These are phyloP conservation scores for Agrocybe chaxingu DNA, from an alignment of 768 basidiomycete species.

Conservation along the genomic window DNA sequence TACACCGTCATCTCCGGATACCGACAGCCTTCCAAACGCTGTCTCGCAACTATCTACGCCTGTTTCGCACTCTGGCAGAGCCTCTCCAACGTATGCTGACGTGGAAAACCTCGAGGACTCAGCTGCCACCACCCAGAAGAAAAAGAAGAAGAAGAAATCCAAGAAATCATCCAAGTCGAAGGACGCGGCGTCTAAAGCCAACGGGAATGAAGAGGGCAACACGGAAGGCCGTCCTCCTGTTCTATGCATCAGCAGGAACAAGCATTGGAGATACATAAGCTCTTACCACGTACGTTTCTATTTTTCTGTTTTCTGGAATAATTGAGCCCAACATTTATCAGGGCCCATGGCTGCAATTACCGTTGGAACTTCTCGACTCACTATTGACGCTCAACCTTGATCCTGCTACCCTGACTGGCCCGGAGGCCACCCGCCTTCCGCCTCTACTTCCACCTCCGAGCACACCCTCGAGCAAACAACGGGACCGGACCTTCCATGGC, in stretches of 20 bases:
- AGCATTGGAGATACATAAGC: conserved; percentile 93
- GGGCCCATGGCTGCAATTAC: conserved; percentile 92
- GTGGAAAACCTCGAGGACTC: conserved; percentile 20
- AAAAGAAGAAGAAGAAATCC: conserved; percentile 69
- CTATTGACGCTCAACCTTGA: conserved; percentile 76
- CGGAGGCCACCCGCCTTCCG: conserved; percentile 40
- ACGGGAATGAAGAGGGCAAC: conserved; percentile 28
- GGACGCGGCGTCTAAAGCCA: conserved; percentile 27
- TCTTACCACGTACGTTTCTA: conserved; percentile 74
- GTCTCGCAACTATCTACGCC: conserved; percentile 24
- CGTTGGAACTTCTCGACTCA: conserved; percentile 81
- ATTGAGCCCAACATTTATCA: conserved; percentile 28
- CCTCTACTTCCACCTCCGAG: conserved; percentile 27
- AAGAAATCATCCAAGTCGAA: conserved; percentile 53
- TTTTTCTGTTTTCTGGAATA: conserved; percentile 8
- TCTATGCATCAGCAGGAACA: conserved; percentile 87
- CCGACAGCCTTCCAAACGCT: conserved; percentile 16
- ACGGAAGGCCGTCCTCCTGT: conserved; percentile 56
- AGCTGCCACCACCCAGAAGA: conserved; percentile 40
- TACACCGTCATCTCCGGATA: conserved; percentile 19
- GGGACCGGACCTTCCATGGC: conserved; percentile 44
- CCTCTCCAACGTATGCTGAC: conserved; percentile 25
- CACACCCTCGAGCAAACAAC: conserved; percentile 28
- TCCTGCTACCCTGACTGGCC: conserved; percentile 54
- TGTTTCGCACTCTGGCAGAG: conserved; percentile 27